Evolutionary conservation across 257 asterid species (phyloP).

Genomic region (Linderniella brevidens): DNA sequence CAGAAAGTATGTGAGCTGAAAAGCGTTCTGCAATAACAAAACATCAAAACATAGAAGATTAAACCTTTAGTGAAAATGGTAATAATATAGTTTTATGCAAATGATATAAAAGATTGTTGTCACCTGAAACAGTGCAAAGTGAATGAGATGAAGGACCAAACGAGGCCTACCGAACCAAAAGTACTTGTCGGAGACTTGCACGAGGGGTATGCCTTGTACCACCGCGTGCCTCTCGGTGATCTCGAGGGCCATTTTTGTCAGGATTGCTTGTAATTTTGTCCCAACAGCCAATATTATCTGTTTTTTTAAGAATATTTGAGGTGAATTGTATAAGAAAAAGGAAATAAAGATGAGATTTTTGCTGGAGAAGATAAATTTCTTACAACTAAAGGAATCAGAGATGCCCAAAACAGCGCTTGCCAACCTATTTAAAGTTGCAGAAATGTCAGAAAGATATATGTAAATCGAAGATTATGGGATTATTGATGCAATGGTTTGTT

Average conservation of each 20-base stretch:
- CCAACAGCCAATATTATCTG: slow-evolving; percentile 86
- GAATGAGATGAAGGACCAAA: slow-evolving; percentile 61
- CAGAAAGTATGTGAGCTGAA: slow-evolving; percentile 67
- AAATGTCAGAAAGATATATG: background rate
- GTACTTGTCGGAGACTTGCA: slow-evolving; percentile 63
- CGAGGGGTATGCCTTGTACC: slow-evolving; percentile 94
- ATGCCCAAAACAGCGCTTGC: slow-evolving; percentile 88
- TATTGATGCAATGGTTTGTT: slow-evolving; percentile 10
- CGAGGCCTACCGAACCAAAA: slow-evolving; percentile 80
- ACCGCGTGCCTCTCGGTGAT: slow-evolving; percentile 74
- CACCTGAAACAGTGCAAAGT: slow-evolving; percentile 82
- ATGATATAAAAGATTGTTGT: background rate
- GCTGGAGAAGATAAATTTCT: no score
- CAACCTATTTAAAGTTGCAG: slow-evolving; percentile 33
- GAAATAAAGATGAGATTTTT: slow-evolving; percentile 7
- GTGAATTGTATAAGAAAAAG: slow-evolving; percentile 4
- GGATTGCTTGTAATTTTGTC: slow-evolving; percentile 70
- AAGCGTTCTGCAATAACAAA: slow-evolving; percentile 57
- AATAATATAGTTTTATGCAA: background rate
- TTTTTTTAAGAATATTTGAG: background rate
- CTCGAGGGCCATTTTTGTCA: slow-evolving; percentile 78
- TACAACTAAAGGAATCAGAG: slow-evolving; percentile 68
- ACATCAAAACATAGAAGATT: slow-evolving; percentile 11
- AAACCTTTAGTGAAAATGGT: background rate
- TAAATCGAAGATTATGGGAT: background rate